These are phyloP conservation scores for Cetradonia linearis DNA, from an alignment of 495 filamentous ascomycete genomes.

Conservation along the genomic window DNA sequence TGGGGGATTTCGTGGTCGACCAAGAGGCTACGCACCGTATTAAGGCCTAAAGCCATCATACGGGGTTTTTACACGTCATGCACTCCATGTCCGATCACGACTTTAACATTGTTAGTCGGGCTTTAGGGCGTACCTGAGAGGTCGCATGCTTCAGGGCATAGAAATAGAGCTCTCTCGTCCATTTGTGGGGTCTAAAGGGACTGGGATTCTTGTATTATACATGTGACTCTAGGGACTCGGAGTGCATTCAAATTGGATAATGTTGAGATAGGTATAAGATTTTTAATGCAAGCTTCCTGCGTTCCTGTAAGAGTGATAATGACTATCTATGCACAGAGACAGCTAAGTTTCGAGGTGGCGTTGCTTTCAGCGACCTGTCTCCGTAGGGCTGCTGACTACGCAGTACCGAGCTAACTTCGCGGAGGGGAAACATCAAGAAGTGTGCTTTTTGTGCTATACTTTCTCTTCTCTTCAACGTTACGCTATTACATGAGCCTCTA, in stretches of 20 bases:
- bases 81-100: background rate
- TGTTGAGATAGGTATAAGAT: too few species aligned
- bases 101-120: background rate
- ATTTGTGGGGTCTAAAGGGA: background rate
- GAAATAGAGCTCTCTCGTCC: background rate
- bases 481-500: background rate
- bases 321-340: too few species aligned
- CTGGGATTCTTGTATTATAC: slow-evolving; percentile 3
- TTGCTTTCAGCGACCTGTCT: background rate
- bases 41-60: slow-evolving; percentile 31
- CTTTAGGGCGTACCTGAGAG: background rate
- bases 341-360: too few species aligned
- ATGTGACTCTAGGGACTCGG: background rate
- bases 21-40: slow-evolving; percentile 74
- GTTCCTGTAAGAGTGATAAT: slow-evolving; percentile 2
- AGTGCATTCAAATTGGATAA: background rate
- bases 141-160: background rate
- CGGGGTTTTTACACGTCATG: background rate
- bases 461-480: background rate
- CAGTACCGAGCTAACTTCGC: background rate
- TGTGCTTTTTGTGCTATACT: background rate
- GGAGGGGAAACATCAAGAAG: slow-evolving; percentile 1
- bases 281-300: background rate
- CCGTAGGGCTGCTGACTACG: slow-evolving; percentile 14
- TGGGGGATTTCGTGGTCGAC: slow-evolving; percentile 66